A percentile compares a stretch with the other conserved stretches of the same genome.
These are phyloP conservation scores for Boletus pseudo-olivaceus DNA, from an alignment of 768 basidiomycete species.

Conservation along the genomic window DNA sequence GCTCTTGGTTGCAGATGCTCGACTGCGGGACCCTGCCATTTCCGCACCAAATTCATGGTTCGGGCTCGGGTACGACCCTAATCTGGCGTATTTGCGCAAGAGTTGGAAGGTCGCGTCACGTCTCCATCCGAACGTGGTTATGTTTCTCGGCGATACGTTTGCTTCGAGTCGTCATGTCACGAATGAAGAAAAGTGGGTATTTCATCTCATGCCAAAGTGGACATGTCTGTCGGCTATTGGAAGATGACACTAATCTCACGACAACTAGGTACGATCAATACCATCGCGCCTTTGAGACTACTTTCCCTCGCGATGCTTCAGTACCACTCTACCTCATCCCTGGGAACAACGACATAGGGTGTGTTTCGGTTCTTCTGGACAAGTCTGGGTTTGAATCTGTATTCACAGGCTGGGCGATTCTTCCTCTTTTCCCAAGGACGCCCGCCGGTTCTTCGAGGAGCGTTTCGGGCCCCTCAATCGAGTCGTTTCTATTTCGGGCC, in stretches of 20 bases:
- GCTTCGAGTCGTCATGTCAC: slow-evolving; percentile 56
- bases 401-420: slow-evolving; percentile 51
- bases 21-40: slow-evolving; percentile 44
- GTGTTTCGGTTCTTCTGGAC: slow-evolving; percentile 16
- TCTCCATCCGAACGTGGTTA: slow-evolving; percentile 58
- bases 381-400: neutral
- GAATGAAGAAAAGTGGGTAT: slow-evolving; percentile 51
- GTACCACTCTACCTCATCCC: slow-evolving; percentile 56
- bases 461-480: slow-evolving; percentile 71
- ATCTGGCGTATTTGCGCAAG: slow-evolving; percentile 59
- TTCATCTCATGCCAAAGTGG: slow-evolving; percentile 27
- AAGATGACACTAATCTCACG: neutral
- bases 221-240: neutral
- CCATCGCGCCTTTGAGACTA: slow-evolving; percentile 54
- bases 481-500: slow-evolving; percentile 58
- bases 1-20: slow-evolving; percentile 68
- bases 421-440: slow-evolving; percentile 46
- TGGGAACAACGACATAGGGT: slow-evolving; percentile 84
- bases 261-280: slow-evolving; percentile 58
- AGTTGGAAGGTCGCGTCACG: slow-evolving; percentile 63
- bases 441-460: slow-evolving; percentile 54
- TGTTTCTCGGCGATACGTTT: slow-evolving; percentile 78
- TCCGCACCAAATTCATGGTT: slow-evolving; percentile 37
- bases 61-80: slow-evolving; percentile 44
- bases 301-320: slow-evolving; percentile 46